Base-by-base conservation (phyloP, 2,329 filamentous ascomycete genomes). In the Aspergillus pseudoviridinutans region DNA sequence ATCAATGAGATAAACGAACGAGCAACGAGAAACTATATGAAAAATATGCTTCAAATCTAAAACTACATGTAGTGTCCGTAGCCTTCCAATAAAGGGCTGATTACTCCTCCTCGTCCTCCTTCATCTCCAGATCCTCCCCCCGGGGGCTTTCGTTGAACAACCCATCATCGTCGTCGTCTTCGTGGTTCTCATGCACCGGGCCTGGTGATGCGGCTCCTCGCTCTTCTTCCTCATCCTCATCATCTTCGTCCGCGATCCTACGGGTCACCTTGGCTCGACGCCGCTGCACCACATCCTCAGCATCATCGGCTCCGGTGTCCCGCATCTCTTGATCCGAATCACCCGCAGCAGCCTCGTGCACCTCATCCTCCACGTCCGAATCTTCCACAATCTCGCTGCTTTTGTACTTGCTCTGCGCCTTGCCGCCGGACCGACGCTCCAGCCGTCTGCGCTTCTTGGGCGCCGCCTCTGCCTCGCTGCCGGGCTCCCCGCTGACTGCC, bases 371-470 rank as follows among this genome's bases (percentile, higher is more conserved):
- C 2, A 70, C 69, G 49, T 90, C 87, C 59, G 87, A 91, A 61
- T 93, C 89, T 49, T 91, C 88, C 28, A 96, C 86, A 61, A 92
- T 85, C 74, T 96, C 92, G 1, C 84, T 87, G 52, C 89, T 92
- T 82, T 96, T 96, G 81, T 85, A 96, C 75, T 96, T 95, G 72
- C 74, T 75, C 63, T 63, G 74, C 66, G 64, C 69, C 66, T 70
- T 76, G 50, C 64, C 72, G 64, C 66, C 67, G 28, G 71, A 67
- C 68, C 84, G 84, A 58, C 83, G 75, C 64, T 86, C 84, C 53
- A 87, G 67, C 67, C 82, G 82, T 71, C 84, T 79, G 69, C 83
- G 82, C 77, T 87, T 87, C 75, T 83, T 83, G 7, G 76, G 76
- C 9, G 71, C 75, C 35, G 70, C 64, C 42, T 72, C 71, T 27